Evolutionary conservation across 352 stramenopile genomes (phyloP), one percentile per base, ranked within the genome.

Genomic region (Phytopythium vexans): DNA sequence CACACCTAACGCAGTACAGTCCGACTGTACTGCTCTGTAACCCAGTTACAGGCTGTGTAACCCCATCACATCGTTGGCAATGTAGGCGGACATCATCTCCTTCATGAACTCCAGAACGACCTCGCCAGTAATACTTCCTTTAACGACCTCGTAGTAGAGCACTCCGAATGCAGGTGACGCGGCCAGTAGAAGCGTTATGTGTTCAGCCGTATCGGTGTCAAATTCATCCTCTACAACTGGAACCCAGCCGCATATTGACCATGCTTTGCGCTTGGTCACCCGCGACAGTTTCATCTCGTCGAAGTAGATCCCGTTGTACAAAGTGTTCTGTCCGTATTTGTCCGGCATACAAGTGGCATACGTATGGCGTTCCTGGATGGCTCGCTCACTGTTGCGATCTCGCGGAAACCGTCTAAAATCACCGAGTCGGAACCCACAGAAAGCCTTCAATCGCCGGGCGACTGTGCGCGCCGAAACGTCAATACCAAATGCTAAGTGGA

Each of bases 41-140:
- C n/a, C n/a, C n/a, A n/a, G n/a, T n/a, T n/a, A n/a, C n/a, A n/a
- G n/a, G n/a, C n/a, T n/a, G n/a, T n/a, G n/a, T n/a, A n/a, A n/a
- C n/a, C n/a, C n/a, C n/a, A n/a, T n/a, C n/a, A n/a, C n/a, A n/a
- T n/a, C n/a, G n/a, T n/a, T n/a, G n/a, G n/a, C n/a, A n/a, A 44
- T 31, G 40, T 44, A 44, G 2, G 9, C 31, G 14, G 40, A 1
- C 40, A 44, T 44, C 12, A 44, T 44, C n/a, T 44, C 40, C n/a
- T 44, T 44, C 40, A 44, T 44, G 40, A 44, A 44, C 40, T 44
- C 40, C 14, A 44, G 40, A 3, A 44, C 40, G n/a, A 44, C 40
- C 11, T 44, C 40, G 4, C 40, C 40, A 8, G 40, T 31, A 1
- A 44, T 9, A 8, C 40, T 44, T 2, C 40, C 40, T 8, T 44